phyloP scores from a whole-genome alignment of 2,329 filamentous ascomycete species.

The Trichoderma sp. region DNA sequence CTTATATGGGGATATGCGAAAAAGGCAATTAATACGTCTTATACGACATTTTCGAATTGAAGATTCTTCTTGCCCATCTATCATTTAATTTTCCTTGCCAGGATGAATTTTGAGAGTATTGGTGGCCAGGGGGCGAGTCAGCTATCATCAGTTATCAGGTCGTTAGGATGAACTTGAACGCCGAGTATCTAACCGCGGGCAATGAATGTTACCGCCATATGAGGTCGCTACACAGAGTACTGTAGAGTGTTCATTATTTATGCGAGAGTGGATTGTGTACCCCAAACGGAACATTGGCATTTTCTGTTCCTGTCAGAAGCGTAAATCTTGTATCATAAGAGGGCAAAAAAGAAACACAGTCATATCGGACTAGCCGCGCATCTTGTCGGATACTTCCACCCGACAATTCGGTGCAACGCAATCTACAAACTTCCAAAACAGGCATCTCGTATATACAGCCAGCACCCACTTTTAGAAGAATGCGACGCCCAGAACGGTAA shows the following conservation, averaged over 20 bases:
- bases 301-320: neutral
- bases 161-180: neutral
- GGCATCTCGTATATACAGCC: slow-evolving; percentile 16
- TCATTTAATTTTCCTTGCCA: neutral
- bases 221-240: too few species aligned
- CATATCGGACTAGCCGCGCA: neutral
- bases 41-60: neutral
- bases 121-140: neutral
- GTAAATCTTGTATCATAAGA: neutral
- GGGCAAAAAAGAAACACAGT: neutral
- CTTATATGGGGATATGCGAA: neutral
- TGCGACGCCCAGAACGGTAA: neutral
- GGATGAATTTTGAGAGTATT: neutral
- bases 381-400: slow-evolving; percentile 9
- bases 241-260: too few species aligned
- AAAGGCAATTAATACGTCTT: neutral
- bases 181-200: neutral
- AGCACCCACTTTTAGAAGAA: neutral
- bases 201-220: neutral
- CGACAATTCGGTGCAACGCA: neutral
- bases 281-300: neutral
- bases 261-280: neutral
- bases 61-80: neutral
- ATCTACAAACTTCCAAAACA: slow-evolving; percentile 4
- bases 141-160: neutral